Conservation (phyloP, 441 rosid genomes). For the Jatropha multifida region DNA sequence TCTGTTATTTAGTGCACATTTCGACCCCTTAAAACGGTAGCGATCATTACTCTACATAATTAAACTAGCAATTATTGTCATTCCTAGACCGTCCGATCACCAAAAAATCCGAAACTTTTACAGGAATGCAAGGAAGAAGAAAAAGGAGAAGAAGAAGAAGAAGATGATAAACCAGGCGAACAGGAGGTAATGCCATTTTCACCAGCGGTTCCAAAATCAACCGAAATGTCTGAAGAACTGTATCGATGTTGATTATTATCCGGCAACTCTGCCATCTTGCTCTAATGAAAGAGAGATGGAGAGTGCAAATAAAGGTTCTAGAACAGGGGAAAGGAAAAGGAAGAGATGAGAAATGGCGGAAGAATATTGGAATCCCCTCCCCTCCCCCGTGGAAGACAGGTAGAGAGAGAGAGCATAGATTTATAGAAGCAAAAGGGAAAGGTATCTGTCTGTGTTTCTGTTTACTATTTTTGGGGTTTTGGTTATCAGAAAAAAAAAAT, state of each 20-base stretch:
- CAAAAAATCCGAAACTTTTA: not conserved
- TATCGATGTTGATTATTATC: not conserved
- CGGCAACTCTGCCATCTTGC: constrained; percentile 16
- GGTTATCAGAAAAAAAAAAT: not conserved
- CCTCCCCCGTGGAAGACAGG: not conserved
- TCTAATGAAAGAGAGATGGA: not conserved
- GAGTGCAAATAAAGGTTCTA: not conserved
- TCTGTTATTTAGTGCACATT: too few relatives aligned
- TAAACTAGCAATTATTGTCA: not conserved
- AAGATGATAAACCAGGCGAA: constrained; percentile 33
- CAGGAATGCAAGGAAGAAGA: not conserved
- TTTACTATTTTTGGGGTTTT: not conserved
- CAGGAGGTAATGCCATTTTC: constrained; percentile 20
- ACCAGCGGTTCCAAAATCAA: constrained; percentile 24
- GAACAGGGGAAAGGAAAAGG: too few relatives aligned
- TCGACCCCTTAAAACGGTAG: too few relatives aligned
- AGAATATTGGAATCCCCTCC: not conserved
- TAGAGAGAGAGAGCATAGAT: not conserved
- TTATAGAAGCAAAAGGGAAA: not conserved
- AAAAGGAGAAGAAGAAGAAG: not conserved
- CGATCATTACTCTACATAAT: not conserved
- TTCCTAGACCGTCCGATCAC: not conserved
- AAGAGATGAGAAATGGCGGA: not conserved
- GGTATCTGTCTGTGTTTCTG: not conserved
- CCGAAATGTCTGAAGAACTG: constrained; percentile 29